Evolutionary conservation across 257 asterid species (phyloP), one percentile per base, ranked within the genome.

Genomic region (Nicotiana paniculata): DNA sequence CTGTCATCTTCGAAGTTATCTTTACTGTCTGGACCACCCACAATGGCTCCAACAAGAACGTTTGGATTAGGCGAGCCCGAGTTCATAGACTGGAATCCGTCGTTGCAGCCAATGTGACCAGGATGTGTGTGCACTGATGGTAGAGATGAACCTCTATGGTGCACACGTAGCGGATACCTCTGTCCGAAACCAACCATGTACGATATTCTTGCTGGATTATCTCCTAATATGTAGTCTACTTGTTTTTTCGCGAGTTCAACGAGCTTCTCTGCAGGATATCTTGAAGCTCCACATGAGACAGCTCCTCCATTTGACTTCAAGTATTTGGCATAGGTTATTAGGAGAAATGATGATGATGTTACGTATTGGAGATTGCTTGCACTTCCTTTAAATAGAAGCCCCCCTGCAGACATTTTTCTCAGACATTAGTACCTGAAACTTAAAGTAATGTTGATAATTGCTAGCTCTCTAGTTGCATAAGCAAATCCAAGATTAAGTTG

Each of bases 361-460:
- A 95, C 98, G 9, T 93, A 91, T 57, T 95, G 97, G 80, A 95
- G 95, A 86, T 92, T 95, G 91, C 97, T 95, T 65, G 51, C 95
- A 24, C 90, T 88, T 81, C 48, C 86, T 82, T 89, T 91, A 84
- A 86, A 93, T 35, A 88, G 81, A 3, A 95, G 90, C 0, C 98
- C 98, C 26, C 98, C 98, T 93, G 85, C 0, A 77, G 4, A 32
- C 21, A 74, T 48, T 24, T 24, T 3, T 0, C 58, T 70, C 6
- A 8, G 5, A n/a, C 9, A 1, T 69, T 9, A 69, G 16, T 16
- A 61, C 66, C 8, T 6, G 63, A 21, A 21, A 21, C 24, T 21
- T 21, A 21, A 21, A 21, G 24, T 18, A 57, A 18, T 57, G 4
- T 17, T 6, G 10, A 57, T 6, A 57, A 57, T 17, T 17, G n/a